Conservation (phyloP, 495 filamentous ascomycete genomes). For the Endocarpon pusillum region DNA sequence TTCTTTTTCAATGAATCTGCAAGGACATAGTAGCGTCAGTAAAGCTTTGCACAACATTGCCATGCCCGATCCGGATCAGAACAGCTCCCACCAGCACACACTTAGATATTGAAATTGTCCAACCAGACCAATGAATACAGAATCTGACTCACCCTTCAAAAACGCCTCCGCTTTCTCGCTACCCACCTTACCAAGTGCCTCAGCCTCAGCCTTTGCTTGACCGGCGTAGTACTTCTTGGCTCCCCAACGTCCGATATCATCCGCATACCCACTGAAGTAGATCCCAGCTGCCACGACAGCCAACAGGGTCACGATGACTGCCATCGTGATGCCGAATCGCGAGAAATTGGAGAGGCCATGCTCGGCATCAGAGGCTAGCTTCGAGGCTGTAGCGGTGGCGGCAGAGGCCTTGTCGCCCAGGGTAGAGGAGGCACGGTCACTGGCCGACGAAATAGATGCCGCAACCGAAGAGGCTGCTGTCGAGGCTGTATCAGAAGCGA, state of each 20-base stretch:
- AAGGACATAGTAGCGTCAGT: not conserved
- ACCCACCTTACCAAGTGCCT: slow-evolving; percentile 4
- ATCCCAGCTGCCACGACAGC: not conserved
- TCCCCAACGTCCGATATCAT: slow-evolving; percentile 4
- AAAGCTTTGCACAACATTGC: not conserved
- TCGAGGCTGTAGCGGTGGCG: no score
- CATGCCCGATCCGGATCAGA: not conserved
- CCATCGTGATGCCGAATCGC: no score
- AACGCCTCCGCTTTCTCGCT: slow-evolving; percentile 5
- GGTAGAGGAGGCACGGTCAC: no score
- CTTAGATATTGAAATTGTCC: not conserved
- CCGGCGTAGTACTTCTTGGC: slow-evolving; percentile 8
- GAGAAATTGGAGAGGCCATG: no score
- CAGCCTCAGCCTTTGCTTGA: slow-evolving; percentile 8
- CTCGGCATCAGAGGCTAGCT: no score
- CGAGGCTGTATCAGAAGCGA: slow-evolving; percentile 10
- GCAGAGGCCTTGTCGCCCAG: no score
- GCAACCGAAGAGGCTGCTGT: slow-evolving; percentile 7
- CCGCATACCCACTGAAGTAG: slow-evolving; percentile 5
- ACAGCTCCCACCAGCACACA: not conserved
- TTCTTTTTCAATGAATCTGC: slow-evolving; percentile 10
- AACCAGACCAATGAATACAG: not conserved
- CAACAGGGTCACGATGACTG: not conserved
- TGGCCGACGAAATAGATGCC: no score
- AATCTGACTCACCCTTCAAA: slow-evolving; percentile 3